phyloP scores from a whole-genome alignment of 75 land plant genomes.

The Azolla pinnata region DNA sequence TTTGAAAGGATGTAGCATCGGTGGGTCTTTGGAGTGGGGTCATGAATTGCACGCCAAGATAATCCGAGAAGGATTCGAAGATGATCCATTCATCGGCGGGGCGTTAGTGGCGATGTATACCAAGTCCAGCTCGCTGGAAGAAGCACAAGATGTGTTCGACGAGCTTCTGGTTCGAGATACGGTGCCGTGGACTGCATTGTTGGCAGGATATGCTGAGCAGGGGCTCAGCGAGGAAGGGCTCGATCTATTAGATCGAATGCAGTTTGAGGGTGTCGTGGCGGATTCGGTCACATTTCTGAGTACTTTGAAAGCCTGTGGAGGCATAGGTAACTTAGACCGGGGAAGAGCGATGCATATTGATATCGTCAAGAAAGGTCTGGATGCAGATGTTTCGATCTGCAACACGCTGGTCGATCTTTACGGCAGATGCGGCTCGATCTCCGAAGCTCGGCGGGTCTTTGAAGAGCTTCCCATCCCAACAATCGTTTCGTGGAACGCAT shows the following conservation, averaged over 20 bases:
- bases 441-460: constrained; percentile 31
- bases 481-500: constrained; percentile 53
- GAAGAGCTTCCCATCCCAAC: constrained; percentile 21
- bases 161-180: constrained; percentile 13
- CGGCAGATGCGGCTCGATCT: constrained; percentile 35
- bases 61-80: constrained; percentile 14
- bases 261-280: constrained; percentile 17
- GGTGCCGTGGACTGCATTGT: constrained; percentile 34
- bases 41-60: constrained; percentile 32
- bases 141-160: constrained; percentile 20
- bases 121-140: constrained; percentile 3
- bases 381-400: constrained; percentile 30
- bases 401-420: constrained; percentile 44
- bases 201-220: constrained; percentile 9
- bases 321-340: constrained; percentile 20
- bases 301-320: constrained; percentile 43
- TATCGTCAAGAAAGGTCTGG: constrained; percentile 15
- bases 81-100: constrained; percentile 1
- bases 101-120: constrained; percentile 16
- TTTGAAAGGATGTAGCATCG: constrained; percentile 27
- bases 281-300: constrained; percentile 38
- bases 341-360: constrained; percentile 48
- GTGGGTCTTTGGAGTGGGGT: constrained; percentile 20
- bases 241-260: constrained; percentile 43
- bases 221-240: constrained; percentile 13